Evolutionary conservation across 768 basidiomycete species (phyloP), one percentile per base, ranked within the genome.

Genomic region (Crucibulum laeve): DNA sequence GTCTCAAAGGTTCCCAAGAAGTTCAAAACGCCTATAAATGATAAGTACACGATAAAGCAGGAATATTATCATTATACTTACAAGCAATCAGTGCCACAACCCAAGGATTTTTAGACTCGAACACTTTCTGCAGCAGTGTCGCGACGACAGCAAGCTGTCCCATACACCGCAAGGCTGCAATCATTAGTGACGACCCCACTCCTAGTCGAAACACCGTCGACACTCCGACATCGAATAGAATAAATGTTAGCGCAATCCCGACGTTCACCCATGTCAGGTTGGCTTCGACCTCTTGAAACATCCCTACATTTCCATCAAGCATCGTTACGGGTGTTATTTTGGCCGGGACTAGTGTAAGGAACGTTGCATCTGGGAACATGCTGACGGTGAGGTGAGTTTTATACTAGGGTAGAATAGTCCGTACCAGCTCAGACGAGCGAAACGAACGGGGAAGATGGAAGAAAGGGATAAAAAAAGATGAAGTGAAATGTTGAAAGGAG

Each of bases 91-190:
- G 79, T 2, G 74, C 79, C 0, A 93, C 87, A 6, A 74, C 80
- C 80, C 80, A 88, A 1, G 82, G 74, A 50, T 83, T 82, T 30
- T 87, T 70, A 2, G 84, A 77, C 48, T 82, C 80, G 54, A 93
- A 92, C 3, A 93, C 84, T 23, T 71, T 72, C 47, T 86, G 79
- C 17, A 92, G 60, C 5, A 91, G 54, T 18, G 80, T 63, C 0
- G 82, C 86, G 47, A 93, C 84, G 11, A 90, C 61, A 13, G 80
- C 77, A 17, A 94, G 76, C 64, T 94, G 91, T 6, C 85, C 63
- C 15, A 88, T 67, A 58, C 91, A 94, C 59, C 91, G 69, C 33
- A 82, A 44, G 0, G 88, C 82, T 0, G 89, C 79, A 5, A 81
- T 76, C 17, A 87, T 53, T 18, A 94, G 74, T 4, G 82, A 81